These are phyloP conservation scores for Coleophoma eucalyptorum DNA, from an alignment of 2,329 filamentous ascomycete species.

Conservation along the genomic window DNA sequence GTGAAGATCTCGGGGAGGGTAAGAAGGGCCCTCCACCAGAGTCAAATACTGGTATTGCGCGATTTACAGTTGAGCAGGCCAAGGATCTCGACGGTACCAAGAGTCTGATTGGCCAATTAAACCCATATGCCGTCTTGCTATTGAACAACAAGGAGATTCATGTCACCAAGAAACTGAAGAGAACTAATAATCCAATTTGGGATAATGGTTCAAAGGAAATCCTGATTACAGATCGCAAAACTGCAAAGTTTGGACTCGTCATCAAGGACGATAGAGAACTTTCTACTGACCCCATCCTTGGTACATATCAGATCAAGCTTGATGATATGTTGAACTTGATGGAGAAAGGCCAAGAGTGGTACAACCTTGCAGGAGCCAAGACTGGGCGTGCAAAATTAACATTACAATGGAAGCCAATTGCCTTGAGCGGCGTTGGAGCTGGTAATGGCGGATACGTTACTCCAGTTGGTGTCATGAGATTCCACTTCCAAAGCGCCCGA, in stretches of 20 bases:
- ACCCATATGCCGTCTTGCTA: constrained; percentile 83
- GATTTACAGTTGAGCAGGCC: constrained; percentile 90
- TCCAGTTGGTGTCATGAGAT: constrained; percentile 89
- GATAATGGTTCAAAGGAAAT: constrained; percentile 90
- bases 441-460: constrained; percentile 87
- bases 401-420: constrained; percentile 93
- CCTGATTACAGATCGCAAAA: constrained; percentile 89
- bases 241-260: constrained; percentile 83
- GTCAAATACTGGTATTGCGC: constrained; percentile 87
- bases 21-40: constrained; percentile 78
- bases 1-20: constrained; percentile 69
- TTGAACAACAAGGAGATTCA: constrained; percentile 93
- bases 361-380: constrained; percentile 76
- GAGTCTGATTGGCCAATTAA: constrained; percentile 86
- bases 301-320: constrained; percentile 91
- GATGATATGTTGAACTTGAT: constrained; percentile 90
- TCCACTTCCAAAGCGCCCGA: constrained; percentile 82
- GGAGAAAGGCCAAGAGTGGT: constrained; percentile 95
- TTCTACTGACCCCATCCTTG: constrained; percentile 75
- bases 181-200: constrained; percentile 97
- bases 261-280: constrained; percentile 96
- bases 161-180: constrained; percentile 86
- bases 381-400: constrained; percentile 86
- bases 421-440: constrained; percentile 70
- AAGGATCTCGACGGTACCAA: constrained; percentile 93